Evolutionary conservation across 148 eudicot species (phyloP).

Genomic region (Vaccinium macrocarpon): DNA sequence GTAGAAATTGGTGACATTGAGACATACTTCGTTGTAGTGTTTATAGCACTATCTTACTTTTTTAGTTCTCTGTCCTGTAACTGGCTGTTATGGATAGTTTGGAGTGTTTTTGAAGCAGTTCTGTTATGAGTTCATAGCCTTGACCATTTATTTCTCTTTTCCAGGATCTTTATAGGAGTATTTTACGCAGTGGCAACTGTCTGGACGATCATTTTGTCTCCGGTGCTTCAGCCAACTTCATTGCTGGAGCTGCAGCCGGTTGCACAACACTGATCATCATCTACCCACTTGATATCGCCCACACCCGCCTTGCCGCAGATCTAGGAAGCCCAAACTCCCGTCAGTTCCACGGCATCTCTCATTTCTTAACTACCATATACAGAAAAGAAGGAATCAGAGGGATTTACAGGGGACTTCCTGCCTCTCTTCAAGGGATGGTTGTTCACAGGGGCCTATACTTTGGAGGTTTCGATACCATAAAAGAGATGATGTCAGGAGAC

Average conservation of each 20-base stretch:
- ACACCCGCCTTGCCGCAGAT: slow-evolving; percentile 93
- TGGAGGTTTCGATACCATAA: slow-evolving; percentile 91
- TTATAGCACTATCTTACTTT: neutral
- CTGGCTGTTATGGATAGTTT: neutral
- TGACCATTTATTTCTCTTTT: slow-evolving; percentile 5
- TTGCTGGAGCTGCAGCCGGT: slow-evolving; percentile 94
- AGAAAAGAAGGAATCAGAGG: slow-evolving; percentile 70
- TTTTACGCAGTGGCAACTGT: slow-evolving; percentile 50
- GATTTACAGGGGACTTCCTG: slow-evolving; percentile 86
- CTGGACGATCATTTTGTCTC: slow-evolving; percentile 55
- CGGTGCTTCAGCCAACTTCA: slow-evolving; percentile 75
- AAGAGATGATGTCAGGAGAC: slow-evolving; percentile 60
- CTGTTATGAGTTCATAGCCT: slow-evolving; percentile 1
- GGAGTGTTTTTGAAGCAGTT: neutral
- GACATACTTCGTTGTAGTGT: neutral
- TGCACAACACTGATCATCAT: slow-evolving; percentile 78
- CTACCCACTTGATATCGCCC: slow-evolving; percentile 97
- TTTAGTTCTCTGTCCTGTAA: neutral
- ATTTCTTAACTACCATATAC: slow-evolving; percentile 59
- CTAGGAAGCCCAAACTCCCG: slow-evolving; percentile 60
- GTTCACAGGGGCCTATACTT: slow-evolving; percentile 84
- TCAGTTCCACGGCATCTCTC: slow-evolving; percentile 75
- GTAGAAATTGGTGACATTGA: neutral
- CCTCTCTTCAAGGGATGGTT: slow-evolving; percentile 95
- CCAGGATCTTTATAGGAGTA: slow-evolving; percentile 81